These are phyloP conservation scores for Blumeriella jaapii DNA, from an alignment of 2,329 filamentous ascomycete species.

Conservation along the genomic window DNA sequence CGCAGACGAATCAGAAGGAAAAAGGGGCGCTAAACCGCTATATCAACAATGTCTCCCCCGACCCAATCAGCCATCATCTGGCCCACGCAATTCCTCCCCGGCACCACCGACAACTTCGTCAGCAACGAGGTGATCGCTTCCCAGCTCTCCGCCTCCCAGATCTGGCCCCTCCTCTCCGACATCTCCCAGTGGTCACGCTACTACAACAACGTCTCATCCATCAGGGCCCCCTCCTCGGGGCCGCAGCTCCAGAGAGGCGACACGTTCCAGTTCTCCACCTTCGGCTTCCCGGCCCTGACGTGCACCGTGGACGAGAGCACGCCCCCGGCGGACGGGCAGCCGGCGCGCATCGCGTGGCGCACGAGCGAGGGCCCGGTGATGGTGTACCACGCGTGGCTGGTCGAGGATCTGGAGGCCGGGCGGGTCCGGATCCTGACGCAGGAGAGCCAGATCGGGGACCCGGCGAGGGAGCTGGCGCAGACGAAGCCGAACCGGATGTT, in stretches of 20 bases:
- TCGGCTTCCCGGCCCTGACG: background rate
- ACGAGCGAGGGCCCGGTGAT: background rate
- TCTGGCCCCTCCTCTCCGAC: conserved; percentile 1
- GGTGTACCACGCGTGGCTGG: conserved; percentile 3
- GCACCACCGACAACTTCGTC: conserved; percentile 3
- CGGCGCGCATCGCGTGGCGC: background rate
- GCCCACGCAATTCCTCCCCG: conserved; percentile 1
- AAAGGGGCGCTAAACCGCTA: too few species aligned
- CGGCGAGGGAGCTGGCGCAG: background rate
- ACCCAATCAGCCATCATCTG: conserved; percentile 1
- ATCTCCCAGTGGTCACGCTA: background rate
- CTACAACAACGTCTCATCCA: conserved; percentile 1
- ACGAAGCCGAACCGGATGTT: conserved; percentile 2
- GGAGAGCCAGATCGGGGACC: conserved; percentile 1
- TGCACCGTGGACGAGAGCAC: background rate
- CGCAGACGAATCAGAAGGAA: too few species aligned
- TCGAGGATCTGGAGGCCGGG: background rate
- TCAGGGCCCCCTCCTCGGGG: background rate
- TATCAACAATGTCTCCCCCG: background rate
- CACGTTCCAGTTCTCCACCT: background rate
- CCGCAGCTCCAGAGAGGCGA: background rate
- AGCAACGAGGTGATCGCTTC: conserved; percentile 1
- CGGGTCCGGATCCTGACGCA: conserved; percentile 1
- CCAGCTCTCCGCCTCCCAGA: background rate
- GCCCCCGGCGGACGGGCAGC: background rate